These are phyloP conservation scores for Laetiporus sulphureus DNA, from an alignment of 1,284 basidiomycete species.

Conservation along the genomic window DNA sequence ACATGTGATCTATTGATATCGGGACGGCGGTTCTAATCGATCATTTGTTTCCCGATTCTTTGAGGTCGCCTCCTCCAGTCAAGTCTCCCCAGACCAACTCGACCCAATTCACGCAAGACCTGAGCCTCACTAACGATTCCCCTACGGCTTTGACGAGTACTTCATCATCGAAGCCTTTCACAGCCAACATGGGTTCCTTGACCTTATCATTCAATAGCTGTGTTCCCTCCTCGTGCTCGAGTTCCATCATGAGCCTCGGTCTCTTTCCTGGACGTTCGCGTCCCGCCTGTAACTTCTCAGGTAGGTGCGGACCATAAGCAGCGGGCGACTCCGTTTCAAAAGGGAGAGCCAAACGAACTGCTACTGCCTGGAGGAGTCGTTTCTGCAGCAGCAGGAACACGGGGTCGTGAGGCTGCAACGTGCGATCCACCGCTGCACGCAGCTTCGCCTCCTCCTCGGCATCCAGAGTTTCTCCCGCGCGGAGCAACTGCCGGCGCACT, in stretches of 20 bases:
- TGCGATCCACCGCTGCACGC: constrained; percentile 53
- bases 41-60: no score
- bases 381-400: constrained; percentile 58
- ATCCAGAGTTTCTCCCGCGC: constrained; percentile 16
- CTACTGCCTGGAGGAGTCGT: constrained; percentile 44
- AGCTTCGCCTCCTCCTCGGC: constrained; percentile 41
- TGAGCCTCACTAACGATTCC: constrained; percentile 27
- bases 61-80: no score
- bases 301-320: constrained; percentile 20
- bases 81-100: constrained; percentile 34
- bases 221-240: constrained; percentile 16
- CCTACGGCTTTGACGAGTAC: constrained; percentile 28
- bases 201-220: constrained; percentile 7
- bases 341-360: constrained; percentile 24
- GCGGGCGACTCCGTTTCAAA: neutral
- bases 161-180: constrained; percentile 44
- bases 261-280: constrained; percentile 8
- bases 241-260: constrained; percentile 17
- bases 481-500: constrained; percentile 20
- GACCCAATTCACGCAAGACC: constrained; percentile 33
- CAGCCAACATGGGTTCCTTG: constrained; percentile 14
- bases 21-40: no score
- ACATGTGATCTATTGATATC: no score
- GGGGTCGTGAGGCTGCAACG: constrained; percentile 52
- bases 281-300: constrained; percentile 35